Evolutionary conservation across 768 basidiomycete species (phyloP), one percentile per base, ranked within the genome.

Genomic region (Hygrocybe coccinea): DNA sequence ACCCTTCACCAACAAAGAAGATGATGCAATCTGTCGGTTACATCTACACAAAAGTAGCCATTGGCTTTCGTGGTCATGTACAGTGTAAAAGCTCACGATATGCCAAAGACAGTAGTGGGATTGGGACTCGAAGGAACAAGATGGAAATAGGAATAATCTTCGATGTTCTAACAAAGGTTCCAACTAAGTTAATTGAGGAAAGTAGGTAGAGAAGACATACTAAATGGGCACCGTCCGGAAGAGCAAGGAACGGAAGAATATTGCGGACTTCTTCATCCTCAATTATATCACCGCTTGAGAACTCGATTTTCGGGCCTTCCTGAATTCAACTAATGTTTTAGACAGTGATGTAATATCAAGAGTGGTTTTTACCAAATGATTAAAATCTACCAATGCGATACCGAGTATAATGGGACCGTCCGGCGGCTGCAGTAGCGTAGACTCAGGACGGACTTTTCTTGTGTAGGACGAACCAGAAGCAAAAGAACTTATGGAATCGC

Each of bases 101-200:
- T 98, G 35, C 95, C 97, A 65, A 98, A 99, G 37, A 98, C 74
- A 3, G 97, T 98, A 15, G 80, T 81, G 1, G 89, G 84, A 58
- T 79, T 82, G 0, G 80, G 80, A 9, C 83, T 79, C 11, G 82
- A 76, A 21, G 88, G 87, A 7, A 91, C 89, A 24, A 95, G 73
- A 66, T 95, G 93, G 65, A 99, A 99, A 69, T 97, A 98, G 0
- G 91, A 91, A 67, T 97, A 98, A 66, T 99, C 97, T 74, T 98
- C 95, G 17, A 83, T 74, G 60, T 84, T 87, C 89, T 92, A 63
- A 6, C 57, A 15, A 46, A 25, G 22, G 35, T 60, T 51, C 60
- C n/a, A 37, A 19, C 48, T n/a, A 34, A 37, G 22, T 22, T 25
- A 1, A 48, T 46, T 17, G 6, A 10, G 3, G 38, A 22, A 52